Conservation (phyloP, 192 early-diverging fungal species). For the Dissophora globulifera region DNA sequence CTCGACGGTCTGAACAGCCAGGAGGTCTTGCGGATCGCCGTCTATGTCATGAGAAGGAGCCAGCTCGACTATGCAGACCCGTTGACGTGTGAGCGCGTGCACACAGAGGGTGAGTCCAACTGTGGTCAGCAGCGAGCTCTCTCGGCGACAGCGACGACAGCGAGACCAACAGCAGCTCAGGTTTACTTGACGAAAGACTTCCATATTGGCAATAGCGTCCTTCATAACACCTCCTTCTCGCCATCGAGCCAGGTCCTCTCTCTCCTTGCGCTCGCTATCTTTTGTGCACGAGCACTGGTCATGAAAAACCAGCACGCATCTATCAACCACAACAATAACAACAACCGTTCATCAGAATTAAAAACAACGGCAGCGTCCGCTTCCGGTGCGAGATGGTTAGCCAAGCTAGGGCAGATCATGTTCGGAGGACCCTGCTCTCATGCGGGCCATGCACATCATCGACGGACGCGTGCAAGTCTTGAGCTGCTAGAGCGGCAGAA, state of each 20-base stretch:
- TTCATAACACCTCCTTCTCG: constrained; percentile 16
- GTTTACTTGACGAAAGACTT: constrained; percentile 25
- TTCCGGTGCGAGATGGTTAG: constrained; percentile 19
- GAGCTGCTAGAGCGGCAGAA: constrained; percentile 10
- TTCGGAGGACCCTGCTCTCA: constrained; percentile 36
- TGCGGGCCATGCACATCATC: constrained; percentile 27
- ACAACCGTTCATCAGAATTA: not conserved
- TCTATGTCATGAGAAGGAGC: constrained; percentile 32
- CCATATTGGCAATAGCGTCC: constrained; percentile 30
- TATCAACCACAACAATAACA: not conserved
- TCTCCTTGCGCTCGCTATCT: constrained; percentile 14
- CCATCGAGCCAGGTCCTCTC: constrained; percentile 4
- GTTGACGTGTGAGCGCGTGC: constrained; percentile 24
- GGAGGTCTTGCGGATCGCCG: constrained; percentile 25
- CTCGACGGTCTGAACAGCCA: constrained; percentile 20
- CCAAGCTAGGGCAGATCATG: constrained; percentile 39
- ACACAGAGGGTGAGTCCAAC: constrained; percentile 30
- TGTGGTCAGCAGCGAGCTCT: not conserved
- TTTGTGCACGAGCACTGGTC: constrained; percentile 30
- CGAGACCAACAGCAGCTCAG: constrained; percentile 3
- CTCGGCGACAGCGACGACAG: too few species aligned
- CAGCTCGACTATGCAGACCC: constrained; percentile 27
- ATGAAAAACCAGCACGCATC: not conserved
- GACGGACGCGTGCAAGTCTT: constrained; percentile 7
- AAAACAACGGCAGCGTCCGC: not conserved